Evolutionary conservation across 768 basidiomycete species (phyloP).

Genomic region (Mycena floridula): DNA sequence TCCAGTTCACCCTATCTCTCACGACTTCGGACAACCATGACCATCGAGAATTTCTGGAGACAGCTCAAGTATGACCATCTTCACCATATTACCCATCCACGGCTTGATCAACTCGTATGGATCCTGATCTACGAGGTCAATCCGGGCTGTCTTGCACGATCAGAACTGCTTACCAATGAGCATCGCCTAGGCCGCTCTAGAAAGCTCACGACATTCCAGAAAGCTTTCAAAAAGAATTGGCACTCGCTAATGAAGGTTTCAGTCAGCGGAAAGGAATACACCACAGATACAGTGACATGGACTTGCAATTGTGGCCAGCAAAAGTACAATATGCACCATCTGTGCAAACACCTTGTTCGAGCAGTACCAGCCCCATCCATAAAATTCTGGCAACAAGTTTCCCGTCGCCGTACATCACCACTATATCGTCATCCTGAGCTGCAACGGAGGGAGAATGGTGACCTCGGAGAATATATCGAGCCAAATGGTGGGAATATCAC

Average conservation of each 20-base stretch:
- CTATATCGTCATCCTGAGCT: background rate
- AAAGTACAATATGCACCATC: slow-evolving; percentile 19
- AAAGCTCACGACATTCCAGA: slow-evolving; percentile 17
- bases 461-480: background rate
- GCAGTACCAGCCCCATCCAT: slow-evolving; percentile 6
- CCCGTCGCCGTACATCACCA: background rate
- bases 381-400: background rate
- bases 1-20: slow-evolving; percentile 19
- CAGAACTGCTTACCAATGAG: slow-evolving; percentile 8
- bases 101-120: slow-evolving; percentile 24
- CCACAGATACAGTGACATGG: slow-evolving; percentile 14
- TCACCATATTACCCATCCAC: slow-evolving; percentile 17
- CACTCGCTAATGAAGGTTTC: slow-evolving; percentile 2
- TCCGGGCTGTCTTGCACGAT: slow-evolving; percentile 14
- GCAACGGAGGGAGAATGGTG: background rate
- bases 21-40: slow-evolving; percentile 22
- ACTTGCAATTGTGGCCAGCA: slow-evolving; percentile 23
- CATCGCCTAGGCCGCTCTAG: slow-evolving; percentile 15
- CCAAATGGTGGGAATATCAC: background rate
- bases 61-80: slow-evolving; percentile 24
- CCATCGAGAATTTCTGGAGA: slow-evolving; percentile 24
- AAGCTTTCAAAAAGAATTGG: slow-evolving; percentile 22
- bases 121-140: slow-evolving; percentile 21
- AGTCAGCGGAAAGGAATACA: slow-evolving; percentile 14
- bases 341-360: slow-evolving; percentile 30